Evolutionary conservation across 2,329 filamentous ascomycete species (phyloP).

Genomic region (Fusarium ramigenum): DNA sequence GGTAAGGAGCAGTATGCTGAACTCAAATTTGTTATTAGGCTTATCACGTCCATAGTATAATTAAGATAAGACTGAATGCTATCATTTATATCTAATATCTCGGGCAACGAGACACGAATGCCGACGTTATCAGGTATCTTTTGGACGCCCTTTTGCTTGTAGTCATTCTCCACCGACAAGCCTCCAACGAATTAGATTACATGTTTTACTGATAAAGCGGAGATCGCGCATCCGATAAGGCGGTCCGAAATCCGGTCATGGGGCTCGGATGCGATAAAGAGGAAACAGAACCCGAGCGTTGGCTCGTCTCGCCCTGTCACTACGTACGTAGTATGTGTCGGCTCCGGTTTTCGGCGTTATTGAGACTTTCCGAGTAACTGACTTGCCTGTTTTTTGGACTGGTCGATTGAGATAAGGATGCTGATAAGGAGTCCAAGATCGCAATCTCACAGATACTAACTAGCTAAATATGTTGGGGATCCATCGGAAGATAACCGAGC

Average conservation of each 20-base stretch:
- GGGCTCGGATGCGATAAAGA: neutral
- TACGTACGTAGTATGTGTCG: neutral
- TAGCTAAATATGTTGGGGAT: neutral
- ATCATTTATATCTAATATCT: constrained; percentile 2
- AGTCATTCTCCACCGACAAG: neutral
- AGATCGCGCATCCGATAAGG: constrained; percentile 1
- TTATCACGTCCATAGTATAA: neutral
- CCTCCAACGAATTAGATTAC: constrained; percentile 1
- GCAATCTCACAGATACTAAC: neutral
- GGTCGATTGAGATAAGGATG: neutral
- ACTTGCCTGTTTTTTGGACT: neutral
- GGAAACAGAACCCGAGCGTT: constrained; percentile 21
- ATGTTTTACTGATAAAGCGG: neutral
- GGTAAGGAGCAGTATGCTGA: too few relatives aligned
- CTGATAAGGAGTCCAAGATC: neutral
- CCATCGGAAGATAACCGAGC: neutral
- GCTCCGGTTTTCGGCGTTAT: neutral
- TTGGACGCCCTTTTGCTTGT: constrained; percentile 17
- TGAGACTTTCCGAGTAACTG: neutral
- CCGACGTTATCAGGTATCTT: neutral
- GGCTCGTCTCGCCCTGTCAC: neutral
- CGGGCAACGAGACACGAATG: neutral
- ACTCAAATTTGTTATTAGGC: neutral
- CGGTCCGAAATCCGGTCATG: constrained; percentile 10
- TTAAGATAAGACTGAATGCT: neutral